Percentiles rank a stretch among this genome's conserved stretches.
Conservation (phyloP, 257 asterid genomes). For the Solanum boliviense region DNA sequence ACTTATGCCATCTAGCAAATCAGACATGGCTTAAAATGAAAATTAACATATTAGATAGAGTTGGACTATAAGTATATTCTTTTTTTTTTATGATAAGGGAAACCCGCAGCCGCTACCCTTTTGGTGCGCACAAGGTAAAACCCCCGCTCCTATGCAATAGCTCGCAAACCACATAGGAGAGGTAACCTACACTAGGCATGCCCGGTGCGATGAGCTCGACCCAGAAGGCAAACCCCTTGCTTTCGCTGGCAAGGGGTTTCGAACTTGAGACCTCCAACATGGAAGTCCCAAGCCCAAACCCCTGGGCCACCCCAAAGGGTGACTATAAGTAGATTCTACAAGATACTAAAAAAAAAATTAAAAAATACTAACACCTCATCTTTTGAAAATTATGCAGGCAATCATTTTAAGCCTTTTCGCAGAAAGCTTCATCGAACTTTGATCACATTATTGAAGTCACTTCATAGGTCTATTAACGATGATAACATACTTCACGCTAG, state of each 20-base stretch:
- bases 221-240: too few species aligned
- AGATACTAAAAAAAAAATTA: background rate
- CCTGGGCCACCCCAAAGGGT: too few species aligned
- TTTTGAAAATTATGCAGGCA: background rate
- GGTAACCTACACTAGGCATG: too few species aligned
- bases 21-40: background rate
- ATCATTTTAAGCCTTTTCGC: background rate
- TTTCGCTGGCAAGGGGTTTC: too few species aligned
- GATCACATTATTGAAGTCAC: background rate
- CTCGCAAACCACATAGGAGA: too few species aligned
- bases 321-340: background rate
- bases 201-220: too few species aligned
- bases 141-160: too few species aligned
- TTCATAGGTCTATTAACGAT: background rate
- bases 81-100: too few species aligned
- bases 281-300: too few species aligned
- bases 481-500: background rate
- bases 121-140: too few species aligned
- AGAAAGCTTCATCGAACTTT: background rate
- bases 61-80: background rate
- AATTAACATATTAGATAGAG: background rate
- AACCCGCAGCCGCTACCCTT: too few species aligned
- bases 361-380: background rate
- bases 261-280: too few species aligned
- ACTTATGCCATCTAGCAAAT: background rate